Conservation (phyloP, 2,329 filamentous ascomycete genomes). For the Xylariaceae sp. region DNA sequence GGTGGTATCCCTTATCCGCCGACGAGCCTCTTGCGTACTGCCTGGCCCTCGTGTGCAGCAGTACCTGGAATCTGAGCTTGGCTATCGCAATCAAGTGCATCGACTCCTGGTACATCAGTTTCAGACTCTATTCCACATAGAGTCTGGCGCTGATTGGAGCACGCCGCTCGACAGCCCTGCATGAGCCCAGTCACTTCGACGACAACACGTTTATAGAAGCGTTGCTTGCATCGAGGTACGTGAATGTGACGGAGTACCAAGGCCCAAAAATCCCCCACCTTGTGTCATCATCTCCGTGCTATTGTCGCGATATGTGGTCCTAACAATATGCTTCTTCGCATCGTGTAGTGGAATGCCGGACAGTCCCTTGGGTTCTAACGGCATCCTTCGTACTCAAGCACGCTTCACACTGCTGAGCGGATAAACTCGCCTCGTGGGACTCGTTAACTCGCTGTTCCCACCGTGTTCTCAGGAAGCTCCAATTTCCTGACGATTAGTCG, state of each 20-base stretch:
- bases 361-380: constrained; percentile 34
- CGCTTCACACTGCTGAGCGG: constrained; percentile 43
- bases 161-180: constrained; percentile 31
- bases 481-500: constrained; percentile 47
- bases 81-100: constrained; percentile 33
- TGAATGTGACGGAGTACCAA: constrained; percentile 8
- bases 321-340: constrained; percentile 25
- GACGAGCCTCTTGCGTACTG: constrained; percentile 24
- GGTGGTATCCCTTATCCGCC: constrained; percentile 19
- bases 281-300: not conserved
- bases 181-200: constrained; percentile 32
- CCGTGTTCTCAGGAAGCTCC: constrained; percentile 47
- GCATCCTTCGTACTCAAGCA: constrained; percentile 42
- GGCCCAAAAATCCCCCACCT: not conserved
- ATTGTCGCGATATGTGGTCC: constrained; percentile 6
- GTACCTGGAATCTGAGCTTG: constrained; percentile 35
- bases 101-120: constrained; percentile 32
- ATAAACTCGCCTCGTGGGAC: constrained; percentile 50
- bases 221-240: constrained; percentile 36
- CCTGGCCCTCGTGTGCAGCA: constrained; percentile 28
- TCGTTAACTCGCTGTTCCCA: constrained; percentile 65
- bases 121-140: constrained; percentile 30
- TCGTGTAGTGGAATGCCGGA: constrained; percentile 42
- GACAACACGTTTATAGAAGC: constrained; percentile 29
- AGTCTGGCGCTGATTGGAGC: constrained; percentile 35